These are phyloP conservation scores for Antitrichia curtipendula DNA, from an alignment of 225 moss, liverwort and hornwort species.

Conservation along the genomic window DNA sequence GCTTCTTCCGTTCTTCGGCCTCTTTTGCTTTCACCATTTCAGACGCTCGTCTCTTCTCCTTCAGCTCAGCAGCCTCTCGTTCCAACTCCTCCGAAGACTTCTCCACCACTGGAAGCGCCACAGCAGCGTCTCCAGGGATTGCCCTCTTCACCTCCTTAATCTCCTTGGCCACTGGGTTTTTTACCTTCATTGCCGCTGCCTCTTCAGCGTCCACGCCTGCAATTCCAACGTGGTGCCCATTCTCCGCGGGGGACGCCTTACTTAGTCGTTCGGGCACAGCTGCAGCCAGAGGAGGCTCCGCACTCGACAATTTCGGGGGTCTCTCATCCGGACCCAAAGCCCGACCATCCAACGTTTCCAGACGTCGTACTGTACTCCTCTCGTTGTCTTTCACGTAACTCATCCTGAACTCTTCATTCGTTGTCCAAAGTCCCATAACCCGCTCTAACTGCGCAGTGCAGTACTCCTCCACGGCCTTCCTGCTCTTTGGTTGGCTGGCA, in stretches of 20 bases:
- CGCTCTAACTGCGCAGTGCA: constrained; percentile 65
- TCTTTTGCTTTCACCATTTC: constrained; percentile 81
- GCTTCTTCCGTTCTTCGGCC: constrained; percentile 72
- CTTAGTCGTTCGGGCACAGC: background rate
- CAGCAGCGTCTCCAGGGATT: background rate
- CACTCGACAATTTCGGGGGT: background rate
- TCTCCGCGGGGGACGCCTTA: background rate
- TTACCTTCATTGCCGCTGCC: background rate
- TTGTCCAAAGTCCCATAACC: constrained; percentile 52
- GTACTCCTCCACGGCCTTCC: constrained; percentile 46
- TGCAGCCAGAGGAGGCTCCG: background rate
- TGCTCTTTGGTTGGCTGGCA: background rate
- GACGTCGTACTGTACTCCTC: constrained; percentile 53
- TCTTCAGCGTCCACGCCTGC: background rate
- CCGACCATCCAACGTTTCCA: constrained; percentile 62
- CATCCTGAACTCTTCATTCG: constrained; percentile 36
- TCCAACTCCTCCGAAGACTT: constrained; percentile 21
- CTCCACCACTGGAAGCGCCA: background rate
- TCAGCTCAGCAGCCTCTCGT: constrained; percentile 38
- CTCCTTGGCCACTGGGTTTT: background rate
- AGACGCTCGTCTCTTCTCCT: constrained; percentile 45
- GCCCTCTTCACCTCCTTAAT: background rate
- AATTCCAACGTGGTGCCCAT: background rate
- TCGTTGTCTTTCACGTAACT: constrained; percentile 67
- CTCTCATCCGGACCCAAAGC: constrained; percentile 54